phyloP scores from a whole-genome alignment of 192 early-diverging fungal genomes.

The Coemansia sp. region DNA sequence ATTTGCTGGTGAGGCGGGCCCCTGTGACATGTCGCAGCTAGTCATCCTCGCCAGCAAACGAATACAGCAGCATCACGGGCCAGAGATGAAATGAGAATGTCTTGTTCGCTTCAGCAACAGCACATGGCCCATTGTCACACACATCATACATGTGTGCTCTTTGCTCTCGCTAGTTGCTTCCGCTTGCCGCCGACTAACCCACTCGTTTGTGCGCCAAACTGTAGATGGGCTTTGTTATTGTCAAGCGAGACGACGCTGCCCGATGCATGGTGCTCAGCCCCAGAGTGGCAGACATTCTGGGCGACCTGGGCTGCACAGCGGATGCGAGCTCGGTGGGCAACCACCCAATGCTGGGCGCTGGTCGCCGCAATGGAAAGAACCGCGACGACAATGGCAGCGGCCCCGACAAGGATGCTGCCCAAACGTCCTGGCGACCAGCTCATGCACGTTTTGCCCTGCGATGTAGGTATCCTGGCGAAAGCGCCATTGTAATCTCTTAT shows the following conservation, averaged over 20 bases:
- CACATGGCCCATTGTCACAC: not conserved
- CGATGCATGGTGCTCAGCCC: constrained; percentile 40
- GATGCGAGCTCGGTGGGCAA: constrained; percentile 14
- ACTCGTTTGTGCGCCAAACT: not conserved
- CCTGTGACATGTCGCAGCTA: not conserved
- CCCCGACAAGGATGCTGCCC: constrained; percentile 17
- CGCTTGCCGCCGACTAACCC: constrained; percentile 1
- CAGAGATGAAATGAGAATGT: not conserved
- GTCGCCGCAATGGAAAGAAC: not conserved
- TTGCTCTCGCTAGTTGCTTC: not conserved
- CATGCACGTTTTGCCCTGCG: constrained; percentile 51
- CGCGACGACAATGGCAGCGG: not conserved
- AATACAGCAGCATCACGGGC: not conserved
- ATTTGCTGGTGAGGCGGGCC: no score
- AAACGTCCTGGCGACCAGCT: constrained; percentile 47
- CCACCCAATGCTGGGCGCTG: constrained; percentile 12
- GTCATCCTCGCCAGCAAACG: not conserved
- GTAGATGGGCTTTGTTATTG: constrained; percentile 52
- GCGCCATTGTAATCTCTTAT: not conserved
- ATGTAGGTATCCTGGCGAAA: constrained; percentile 38
- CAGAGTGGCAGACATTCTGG: constrained; percentile 34
- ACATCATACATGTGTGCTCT: not conserved
- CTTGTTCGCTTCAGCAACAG: not conserved
- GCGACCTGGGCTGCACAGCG: constrained; percentile 21
- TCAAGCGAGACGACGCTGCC: constrained; percentile 44